Base-by-base conservation (phyloP, 2,329 filamentous ascomycete species). In the Elsinoe australis region DNA sequence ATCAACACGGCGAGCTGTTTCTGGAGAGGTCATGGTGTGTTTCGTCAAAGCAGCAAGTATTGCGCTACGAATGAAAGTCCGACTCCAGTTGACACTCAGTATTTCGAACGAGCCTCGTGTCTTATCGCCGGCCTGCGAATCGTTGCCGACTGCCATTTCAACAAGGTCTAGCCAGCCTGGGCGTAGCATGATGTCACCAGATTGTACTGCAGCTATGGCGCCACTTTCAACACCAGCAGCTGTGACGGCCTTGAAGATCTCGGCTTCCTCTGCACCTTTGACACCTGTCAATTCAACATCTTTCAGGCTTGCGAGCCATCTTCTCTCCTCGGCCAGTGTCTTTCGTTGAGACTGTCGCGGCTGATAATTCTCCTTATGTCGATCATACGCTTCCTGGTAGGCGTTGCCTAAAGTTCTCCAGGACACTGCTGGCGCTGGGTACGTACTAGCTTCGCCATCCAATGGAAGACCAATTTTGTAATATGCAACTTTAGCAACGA, bases 1-100 rank as follows among this genome's bases (percentile, higher is more conserved):
- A 10, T 18, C 15, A 21, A 10, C 9, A 17, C 4, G 31, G n/a
- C n/a, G n/a, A n/a, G n/a, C n/a, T n/a, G n/a, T n/a, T n/a, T n/a
- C n/a, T n/a, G n/a, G n/a, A n/a, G n/a, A n/a, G n/a, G n/a, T n/a
- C n/a, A n/a, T n/a, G n/a, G n/a, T n/a, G 28, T 41, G 33, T 21
- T 12, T 12, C 21, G 14, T 24, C 39, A 10, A 36, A 15, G 46
- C 34, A 15, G 39, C 41, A 49, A 33, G 21, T 50, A 61, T 28
- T 1, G 55, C 52, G 7, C 41, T 33, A 34, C 56, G 52, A 42
- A 73, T 72, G 49, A 71, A 71, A 1, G 55, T 56, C 14, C 58
- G 59, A 50, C 68, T 71, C 71, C 71, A 74, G 49, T 73, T 73
- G 2, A 72, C 70, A 46, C 69, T 72, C 4, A 72, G 39, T 14